A percentile compares a stretch with the other conserved stretches of the same genome.
These are phyloP conservation scores for Flaveria brownii DNA, from an alignment of 129 eudicot genomes.

Conservation along the genomic window DNA sequence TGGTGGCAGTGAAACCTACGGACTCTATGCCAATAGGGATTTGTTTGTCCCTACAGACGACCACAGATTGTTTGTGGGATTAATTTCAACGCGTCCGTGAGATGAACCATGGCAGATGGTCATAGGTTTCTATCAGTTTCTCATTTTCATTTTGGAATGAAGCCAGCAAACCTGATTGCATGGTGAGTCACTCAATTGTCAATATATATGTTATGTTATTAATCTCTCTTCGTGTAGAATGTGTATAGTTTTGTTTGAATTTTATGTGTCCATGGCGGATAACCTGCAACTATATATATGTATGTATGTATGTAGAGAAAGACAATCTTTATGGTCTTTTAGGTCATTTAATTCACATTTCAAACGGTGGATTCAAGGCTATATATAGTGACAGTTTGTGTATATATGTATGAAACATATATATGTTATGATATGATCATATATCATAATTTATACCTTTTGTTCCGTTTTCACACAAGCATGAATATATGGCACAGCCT, in stretches of 20 bases:
- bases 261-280: constrained; percentile 20
- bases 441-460: neutral
- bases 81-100: too few species aligned
- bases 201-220: too few species aligned
- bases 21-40: too few species aligned
- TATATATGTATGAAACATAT: constrained; percentile 6
- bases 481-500: neutral
- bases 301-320: constrained; percentile 9
- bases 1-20: too few species aligned
- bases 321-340: constrained; percentile 13
- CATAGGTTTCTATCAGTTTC: neutral
- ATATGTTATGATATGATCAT: neutral
- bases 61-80: too few species aligned
- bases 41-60: too few species aligned
- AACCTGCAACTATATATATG: constrained; percentile 17
- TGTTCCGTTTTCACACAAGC: constrained; percentile 20
- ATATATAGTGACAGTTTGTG: neutral
- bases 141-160: neutral
- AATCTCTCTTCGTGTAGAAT: neutral
- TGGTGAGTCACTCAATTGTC: neutral
- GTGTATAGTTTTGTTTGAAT: neutral
- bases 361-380: neutral
- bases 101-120: too few species aligned
- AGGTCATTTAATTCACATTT: constrained; percentile 8
- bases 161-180: neutral